These are phyloP conservation scores for Ceratocystis colombiana DNA, from an alignment of 2,329 filamentous ascomycete genomes.

Conservation along the genomic window DNA sequence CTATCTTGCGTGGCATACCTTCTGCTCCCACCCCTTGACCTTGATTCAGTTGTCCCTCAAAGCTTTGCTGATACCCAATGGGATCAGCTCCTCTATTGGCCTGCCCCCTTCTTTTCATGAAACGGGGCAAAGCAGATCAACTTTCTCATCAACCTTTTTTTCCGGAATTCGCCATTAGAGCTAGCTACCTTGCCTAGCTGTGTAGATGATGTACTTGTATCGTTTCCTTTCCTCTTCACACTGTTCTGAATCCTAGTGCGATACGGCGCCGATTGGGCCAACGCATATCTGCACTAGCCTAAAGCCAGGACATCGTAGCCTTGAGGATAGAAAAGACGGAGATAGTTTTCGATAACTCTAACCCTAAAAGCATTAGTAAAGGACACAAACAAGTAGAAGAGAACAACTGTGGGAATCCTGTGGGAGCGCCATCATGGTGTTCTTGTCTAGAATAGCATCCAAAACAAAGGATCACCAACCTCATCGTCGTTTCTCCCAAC, in stretches of 20 bases:
- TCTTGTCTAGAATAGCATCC: not conserved
- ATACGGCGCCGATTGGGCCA: not conserved
- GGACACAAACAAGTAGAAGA: not conserved
- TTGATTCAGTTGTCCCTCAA: too few species aligned
- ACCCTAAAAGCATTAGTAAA: not conserved
- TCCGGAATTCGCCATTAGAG: not conserved
- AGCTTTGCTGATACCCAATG: too few species aligned
- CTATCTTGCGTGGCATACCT: not conserved
- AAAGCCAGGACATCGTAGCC: not conserved
- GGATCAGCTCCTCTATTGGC: too few species aligned
- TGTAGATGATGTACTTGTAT: not conserved
- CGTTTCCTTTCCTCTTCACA: not conserved
- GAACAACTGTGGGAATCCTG: not conserved
- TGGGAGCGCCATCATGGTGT: not conserved
- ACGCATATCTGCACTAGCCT: not conserved
- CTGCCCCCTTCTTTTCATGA: too few species aligned
- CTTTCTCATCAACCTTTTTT: too few species aligned
- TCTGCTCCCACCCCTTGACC: not conserved
- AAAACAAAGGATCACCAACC: not conserved
- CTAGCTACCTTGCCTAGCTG: not conserved
- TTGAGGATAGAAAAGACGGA: not conserved
- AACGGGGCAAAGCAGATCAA: not conserved
- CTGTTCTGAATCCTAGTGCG: not conserved
- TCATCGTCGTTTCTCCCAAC: not conserved
- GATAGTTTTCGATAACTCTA: not conserved